Conservation (phyloP, 2,329 filamentous ascomycete species). For the Alternaria triticimaculans region DNA sequence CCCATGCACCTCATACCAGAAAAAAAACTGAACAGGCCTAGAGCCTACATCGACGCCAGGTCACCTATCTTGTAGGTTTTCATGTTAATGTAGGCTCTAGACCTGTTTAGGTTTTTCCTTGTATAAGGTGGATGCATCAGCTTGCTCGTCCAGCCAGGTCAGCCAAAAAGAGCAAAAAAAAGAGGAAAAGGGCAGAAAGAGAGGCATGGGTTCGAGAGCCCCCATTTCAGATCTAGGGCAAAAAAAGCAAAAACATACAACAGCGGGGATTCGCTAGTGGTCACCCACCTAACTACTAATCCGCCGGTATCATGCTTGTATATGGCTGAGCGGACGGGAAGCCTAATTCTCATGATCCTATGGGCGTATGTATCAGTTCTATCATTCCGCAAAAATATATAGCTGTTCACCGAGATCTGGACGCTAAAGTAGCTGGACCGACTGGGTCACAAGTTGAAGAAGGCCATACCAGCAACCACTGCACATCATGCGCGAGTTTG, state of each 20-base stretch:
- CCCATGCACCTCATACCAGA: too few species aligned
- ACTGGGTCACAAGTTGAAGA: background rate
- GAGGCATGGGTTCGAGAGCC: background rate
- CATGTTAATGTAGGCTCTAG: too few species aligned
- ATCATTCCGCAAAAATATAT: rapidly evolving
- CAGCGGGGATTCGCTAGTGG: background rate
- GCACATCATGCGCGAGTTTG: background rate
- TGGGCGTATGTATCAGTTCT: background rate
- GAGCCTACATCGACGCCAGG: too few species aligned
- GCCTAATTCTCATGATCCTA: background rate
- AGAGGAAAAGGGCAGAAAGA: background rate
- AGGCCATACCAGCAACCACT: background rate
- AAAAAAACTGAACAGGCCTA: too few species aligned
- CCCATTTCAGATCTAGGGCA: background rate
- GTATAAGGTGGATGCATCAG: background rate
- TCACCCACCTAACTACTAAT: background rate
- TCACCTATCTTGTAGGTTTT: too few species aligned
- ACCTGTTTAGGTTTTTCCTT: too few species aligned
- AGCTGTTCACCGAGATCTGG: background rate
- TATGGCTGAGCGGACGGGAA: background rate
- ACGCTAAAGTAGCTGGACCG: rapidly evolving
- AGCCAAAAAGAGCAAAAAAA: background rate
- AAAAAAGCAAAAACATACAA: background rate
- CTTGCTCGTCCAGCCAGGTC: background rate
- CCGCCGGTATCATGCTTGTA: background rate